phyloP scores from a whole-genome alignment of 305 asterid genomes.

The Plantago coronopus region DNA sequence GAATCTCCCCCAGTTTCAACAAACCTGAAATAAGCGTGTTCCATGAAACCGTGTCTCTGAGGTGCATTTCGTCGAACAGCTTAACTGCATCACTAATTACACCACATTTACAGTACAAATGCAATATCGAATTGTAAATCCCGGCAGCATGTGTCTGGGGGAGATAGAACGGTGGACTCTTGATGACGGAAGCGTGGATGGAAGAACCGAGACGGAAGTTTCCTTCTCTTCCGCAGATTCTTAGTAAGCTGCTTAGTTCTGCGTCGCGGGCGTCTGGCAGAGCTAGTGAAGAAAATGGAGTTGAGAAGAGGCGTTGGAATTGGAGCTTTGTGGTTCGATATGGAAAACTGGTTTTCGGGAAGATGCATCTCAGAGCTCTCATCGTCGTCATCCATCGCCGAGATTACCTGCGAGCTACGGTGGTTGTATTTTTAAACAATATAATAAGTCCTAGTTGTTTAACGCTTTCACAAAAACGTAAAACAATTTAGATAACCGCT shows the following conservation, averaged over 20 bases:
- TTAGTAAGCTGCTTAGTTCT: constrained; percentile 38
- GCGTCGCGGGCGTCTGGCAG: constrained; percentile 26
- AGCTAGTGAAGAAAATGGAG: constrained; percentile 25
- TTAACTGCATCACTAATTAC: constrained; percentile 38
- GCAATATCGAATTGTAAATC: constrained; percentile 53
- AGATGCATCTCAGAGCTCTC: constrained; percentile 27
- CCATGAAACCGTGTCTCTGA: constrained; percentile 70
- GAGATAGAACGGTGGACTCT: constrained; percentile 35
- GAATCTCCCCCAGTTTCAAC: constrained; percentile 36
- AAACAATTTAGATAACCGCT: too few relatives aligned
- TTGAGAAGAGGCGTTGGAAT: constrained; percentile 16
- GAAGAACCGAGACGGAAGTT: constrained; percentile 55
- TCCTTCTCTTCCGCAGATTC: constrained; percentile 48
- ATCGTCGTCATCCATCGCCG: constrained; percentile 40
- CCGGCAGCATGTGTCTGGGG: constrained; percentile 17
- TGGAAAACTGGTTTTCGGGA: constrained; percentile 22
- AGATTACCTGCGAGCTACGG: background rate
- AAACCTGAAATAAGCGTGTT: constrained; percentile 78
- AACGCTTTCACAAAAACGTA: too few relatives aligned
- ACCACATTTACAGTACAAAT: constrained; percentile 48
- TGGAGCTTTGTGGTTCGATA: constrained; percentile 1
- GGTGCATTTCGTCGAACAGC: constrained; percentile 71
- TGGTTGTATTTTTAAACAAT: too few relatives aligned
- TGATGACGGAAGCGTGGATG: constrained; percentile 59
- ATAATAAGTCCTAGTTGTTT: too few relatives aligned